Evolutionary conservation across 2,329 filamentous ascomycete genomes (phyloP), one percentile per base, ranked within the genome.

Genomic region (Metarhizium guizhouense): DNA sequence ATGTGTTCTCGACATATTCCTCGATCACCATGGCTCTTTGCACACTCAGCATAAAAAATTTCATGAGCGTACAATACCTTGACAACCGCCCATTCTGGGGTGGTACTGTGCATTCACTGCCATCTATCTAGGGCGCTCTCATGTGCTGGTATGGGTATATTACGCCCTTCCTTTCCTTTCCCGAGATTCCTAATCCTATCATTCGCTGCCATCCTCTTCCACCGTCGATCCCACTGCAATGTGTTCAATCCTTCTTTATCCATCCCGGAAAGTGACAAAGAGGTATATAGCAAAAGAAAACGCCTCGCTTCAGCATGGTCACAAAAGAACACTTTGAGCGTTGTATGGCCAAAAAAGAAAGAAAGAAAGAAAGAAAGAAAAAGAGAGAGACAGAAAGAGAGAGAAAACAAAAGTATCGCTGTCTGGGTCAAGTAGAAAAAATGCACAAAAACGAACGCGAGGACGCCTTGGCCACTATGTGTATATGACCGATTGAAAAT

Each of bases 261-360:
- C 45, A 48, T 48, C 45, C 14, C 25, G 20, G 42, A 48, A 48
- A 48, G 45, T 29, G 25, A 45, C 29, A 51, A 53, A 54, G 55
- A 51, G 47, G 54, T 48, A 47, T 51, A 54, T 52, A 54, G 52
- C 38, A 52, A 56, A 54, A 53, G n/a, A 47, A 14, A 29, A 32
- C 14, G 6, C 47, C 54, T 56, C 54, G 30, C 45, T 56, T 47
- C 14, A 14, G 51, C 47, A 53, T 30, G 18, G 34, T 38, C n/a
- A 10, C 13, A 43, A n/a, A 18, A 16, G 40, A 43, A 45, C 16
- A 45, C 18, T 20, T 25, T 4, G 7, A 45, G 42, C 42, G n/a
- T 45, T 20, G 42, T 20, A 45, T 45, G 42, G n/a, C 42, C 42
- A 7, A 45, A 13, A 11, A 34, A 34, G 7, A 34, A 34, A 11